These are phyloP conservation scores for Speleostelium caveatum DNA, from an alignment of 78 protist species.

Conservation along the genomic window DNA sequence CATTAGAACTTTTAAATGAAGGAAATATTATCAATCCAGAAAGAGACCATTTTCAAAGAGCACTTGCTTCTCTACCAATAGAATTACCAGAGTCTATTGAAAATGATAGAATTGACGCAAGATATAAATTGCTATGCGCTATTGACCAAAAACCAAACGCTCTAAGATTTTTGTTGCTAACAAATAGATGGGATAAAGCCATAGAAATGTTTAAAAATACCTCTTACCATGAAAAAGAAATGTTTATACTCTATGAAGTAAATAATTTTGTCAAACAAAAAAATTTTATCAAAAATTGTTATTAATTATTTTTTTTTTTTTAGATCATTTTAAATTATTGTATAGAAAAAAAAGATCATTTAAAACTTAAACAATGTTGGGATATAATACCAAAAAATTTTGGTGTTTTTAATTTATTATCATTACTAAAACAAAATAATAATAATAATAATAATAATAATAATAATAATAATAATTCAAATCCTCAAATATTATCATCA, in stretches of 20 bases:
- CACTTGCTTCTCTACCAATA: constrained; percentile 34
- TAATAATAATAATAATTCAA: background rate
- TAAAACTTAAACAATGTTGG: constrained; percentile 73
- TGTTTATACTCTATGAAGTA: constrained; percentile 70
- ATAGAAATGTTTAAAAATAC: constrained; percentile 30
- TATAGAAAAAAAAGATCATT: constrained; percentile 60
- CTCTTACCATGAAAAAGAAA: constrained; percentile 18
- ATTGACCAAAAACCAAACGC: constrained; percentile 72
- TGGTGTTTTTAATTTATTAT: constrained; percentile 43
- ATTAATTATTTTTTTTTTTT: background rate
- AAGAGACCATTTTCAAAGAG: constrained; percentile 59
- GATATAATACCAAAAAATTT: constrained; percentile 60
- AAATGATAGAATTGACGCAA: constrained; percentile 30
- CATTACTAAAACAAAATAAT: constrained; percentile 8
- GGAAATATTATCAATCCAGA: constrained; percentile 3
- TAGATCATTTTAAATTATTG: constrained; percentile 48
- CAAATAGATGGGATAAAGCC: constrained; percentile 48
- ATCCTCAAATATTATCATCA: constrained; percentile 21
- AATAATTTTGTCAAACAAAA: background rate
- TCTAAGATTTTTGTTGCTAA: constrained; percentile 25
- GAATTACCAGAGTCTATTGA: constrained; percentile 2
- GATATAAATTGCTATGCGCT: constrained; percentile 47
- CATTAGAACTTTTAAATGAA: background rate
- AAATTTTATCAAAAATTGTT: no score
- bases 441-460: no score